Evolutionary conservation across 2,329 filamentous ascomycete species (phyloP), one percentile per base, ranked within the genome.

Genomic region (Cladorrhinum sp.): DNA sequence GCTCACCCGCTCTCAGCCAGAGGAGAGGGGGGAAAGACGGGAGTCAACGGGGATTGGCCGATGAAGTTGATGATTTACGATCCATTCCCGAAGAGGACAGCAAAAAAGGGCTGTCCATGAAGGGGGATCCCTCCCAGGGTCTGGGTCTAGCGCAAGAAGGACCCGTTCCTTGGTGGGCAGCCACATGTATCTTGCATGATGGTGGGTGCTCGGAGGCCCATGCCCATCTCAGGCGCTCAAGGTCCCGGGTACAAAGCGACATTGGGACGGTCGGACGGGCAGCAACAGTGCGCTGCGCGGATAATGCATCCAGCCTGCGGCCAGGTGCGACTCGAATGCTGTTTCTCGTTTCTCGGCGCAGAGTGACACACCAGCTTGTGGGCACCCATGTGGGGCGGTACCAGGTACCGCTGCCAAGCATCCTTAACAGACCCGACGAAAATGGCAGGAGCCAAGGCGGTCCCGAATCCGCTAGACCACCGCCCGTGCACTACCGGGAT

Each of bases 391-490:
- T 55, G 45, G 53, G 36, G 16, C 25, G 16, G 45, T 24, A 6
- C n/a, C 6, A 60, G 20, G 52, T 60, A 57, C 45, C 48, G 10
- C n/a, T 23, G 52, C 48, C 13, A 29, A 23, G 10, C 20, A 38
- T 25, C 5, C 54, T 58, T 63, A 59, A 60, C 59, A 56, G 24
- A 59, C 50, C 22, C 13, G 50, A 60, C 61, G 49, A 62, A 64
- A 65, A 58, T 29, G 64, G 64, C 59, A 65, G 62, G 64, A 62
- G 63, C 48, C 20, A 52, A 12, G n/a, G 12, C 59, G 8, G 22
- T 52, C 54, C 18, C 49, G 18, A 50, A 50, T 20, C 53, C 55
- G 45, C 36, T 52, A 23, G 58, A 60, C 23, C 7, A 36, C 25
- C 12, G n/a, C 18, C 25, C 24, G 25, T 12, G 38, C 2, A 24